Base-by-base conservation (phyloP, 176 grass and related monocot genomes). In the Juncus effusus region DNA sequence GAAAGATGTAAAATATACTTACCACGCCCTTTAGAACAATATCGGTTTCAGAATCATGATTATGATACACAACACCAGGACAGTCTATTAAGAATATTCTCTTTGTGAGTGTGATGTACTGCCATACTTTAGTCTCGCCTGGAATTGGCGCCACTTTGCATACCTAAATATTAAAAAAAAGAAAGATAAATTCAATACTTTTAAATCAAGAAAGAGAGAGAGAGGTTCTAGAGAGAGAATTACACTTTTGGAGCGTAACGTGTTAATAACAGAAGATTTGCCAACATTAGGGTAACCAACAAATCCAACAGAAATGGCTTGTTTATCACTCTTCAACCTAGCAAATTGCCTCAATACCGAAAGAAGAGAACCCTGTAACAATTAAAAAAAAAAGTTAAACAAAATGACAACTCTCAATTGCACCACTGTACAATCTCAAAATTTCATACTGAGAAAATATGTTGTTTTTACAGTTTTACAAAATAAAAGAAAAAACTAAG, bases 21-120 rank as follows among this genome's bases (percentile, higher is more conserved):
- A 96, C 93, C 93, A 96, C 93, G 15, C 93, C 93, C 87, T 96
- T 91, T 40, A 96, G 85, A 81, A 96, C 93, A 67, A 96, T 83
- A 85, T 96, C 93, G 69, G 93, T 97, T 74, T 97, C 94, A 40
- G 94, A 86, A 78, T 97, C 94, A 58, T 86, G 83, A 65, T 89
- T 97, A 62, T 97, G 85, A 79, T 97, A 97, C 8, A 97, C 94
- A 38, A 97, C 85, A 28, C 94, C 94, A 80, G 94, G 94, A 60
- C 88, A 97, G 49, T 97, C 94, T 59, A 97, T 97, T 69, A 97
- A 64, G 65, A 97, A 97, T 39, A 97, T 97, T 64, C 79, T 89
- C 70, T 97, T 97, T 16, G 94, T 97, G 16, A 97, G 75, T 19
- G 88, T 97, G 75, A 97, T 97, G 57, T 97, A 97, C 73, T 97